A percentile compares a stretch with the other conserved stretches of the same genome.
Evolutionary conservation across 2,329 filamentous ascomycete genomes (phyloP).

Genomic region (Nannizzia gypsea): DNA sequence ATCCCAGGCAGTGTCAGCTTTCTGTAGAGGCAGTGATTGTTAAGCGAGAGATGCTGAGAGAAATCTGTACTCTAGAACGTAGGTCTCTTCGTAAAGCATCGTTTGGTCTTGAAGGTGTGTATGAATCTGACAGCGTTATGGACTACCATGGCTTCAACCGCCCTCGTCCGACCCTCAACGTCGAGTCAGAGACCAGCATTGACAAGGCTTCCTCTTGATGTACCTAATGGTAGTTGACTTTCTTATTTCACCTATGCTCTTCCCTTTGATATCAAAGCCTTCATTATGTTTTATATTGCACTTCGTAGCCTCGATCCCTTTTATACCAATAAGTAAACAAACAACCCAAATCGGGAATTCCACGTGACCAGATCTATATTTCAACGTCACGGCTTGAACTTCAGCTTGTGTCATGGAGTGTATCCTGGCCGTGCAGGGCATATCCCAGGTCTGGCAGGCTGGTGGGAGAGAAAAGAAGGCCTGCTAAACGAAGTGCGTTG

Average conservation of each 20-base stretch:
- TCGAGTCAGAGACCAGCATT: no score
- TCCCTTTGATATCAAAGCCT: no score
- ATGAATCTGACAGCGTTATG: background rate
- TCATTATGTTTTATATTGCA: no score
- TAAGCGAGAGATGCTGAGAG: background rate
- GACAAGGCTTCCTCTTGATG: no score
- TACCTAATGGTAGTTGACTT: no score
- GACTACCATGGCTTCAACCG: background rate
- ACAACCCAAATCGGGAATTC: background rate
- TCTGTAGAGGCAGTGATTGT: background rate
- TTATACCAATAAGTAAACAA: background rate
- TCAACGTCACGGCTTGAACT: background rate
- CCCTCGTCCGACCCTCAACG: background rate
- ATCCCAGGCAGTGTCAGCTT: background rate
- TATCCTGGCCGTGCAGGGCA: background rate
- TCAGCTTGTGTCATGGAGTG: no score
- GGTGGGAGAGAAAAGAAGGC: background rate
- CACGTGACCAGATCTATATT: background rate
- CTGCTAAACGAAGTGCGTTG: background rate
- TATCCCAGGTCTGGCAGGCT: background rate
- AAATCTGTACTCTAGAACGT: background rate
- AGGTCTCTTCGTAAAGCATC: background rate
- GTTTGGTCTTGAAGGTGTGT: background rate
- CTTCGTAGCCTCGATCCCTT: no score
- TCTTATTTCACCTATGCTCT: no score